Conservation (phyloP, 2,329 filamentous ascomycete genomes). For the Colletotrichum tabaci region DNA sequence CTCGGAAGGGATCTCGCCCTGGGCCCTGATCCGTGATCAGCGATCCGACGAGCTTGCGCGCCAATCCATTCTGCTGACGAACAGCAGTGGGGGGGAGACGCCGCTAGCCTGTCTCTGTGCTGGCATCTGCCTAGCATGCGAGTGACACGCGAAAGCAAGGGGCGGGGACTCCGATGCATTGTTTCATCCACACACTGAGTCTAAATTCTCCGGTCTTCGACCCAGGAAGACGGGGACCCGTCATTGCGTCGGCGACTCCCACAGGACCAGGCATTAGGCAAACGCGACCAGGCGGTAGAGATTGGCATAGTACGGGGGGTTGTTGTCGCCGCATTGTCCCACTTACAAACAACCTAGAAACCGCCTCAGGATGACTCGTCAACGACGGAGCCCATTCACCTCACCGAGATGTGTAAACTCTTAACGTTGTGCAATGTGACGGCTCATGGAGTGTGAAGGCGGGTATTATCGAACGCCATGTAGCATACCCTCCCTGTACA, state of each 20-base stretch:
- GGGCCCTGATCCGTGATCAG: constrained; percentile 22
- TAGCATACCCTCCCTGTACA: too few relatives aligned
- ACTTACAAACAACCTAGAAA: not conserved
- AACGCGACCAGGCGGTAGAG: not conserved
- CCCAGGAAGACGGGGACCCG: constrained; percentile 1
- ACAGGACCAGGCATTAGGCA: constrained; percentile 26
- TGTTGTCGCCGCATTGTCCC: constrained; percentile 6
- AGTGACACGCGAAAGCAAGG: constrained; percentile 33
- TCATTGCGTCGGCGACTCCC: not conserved
- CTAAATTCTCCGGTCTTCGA: constrained; percentile 37
- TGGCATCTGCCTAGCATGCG: constrained; percentile 37
- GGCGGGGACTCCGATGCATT: constrained; percentile 41
- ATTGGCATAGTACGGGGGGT: not conserved
- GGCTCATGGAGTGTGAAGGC: not conserved
- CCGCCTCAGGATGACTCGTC: not conserved
- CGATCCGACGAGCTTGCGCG: constrained; percentile 30
- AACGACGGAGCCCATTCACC: not conserved
- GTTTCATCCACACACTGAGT: constrained; percentile 36
- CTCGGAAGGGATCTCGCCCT: constrained; percentile 20
- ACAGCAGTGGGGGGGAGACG: constrained; percentile 24
- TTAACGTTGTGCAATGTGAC: not conserved
- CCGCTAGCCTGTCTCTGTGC: constrained; percentile 21
- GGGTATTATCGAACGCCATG: not conserved
- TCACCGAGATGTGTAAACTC: not conserved
- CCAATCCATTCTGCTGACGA: constrained; percentile 14